These are phyloP conservation scores for Elongisporangium undulatum DNA, from an alignment of 352 stramenopile species.

Conservation along the genomic window DNA sequence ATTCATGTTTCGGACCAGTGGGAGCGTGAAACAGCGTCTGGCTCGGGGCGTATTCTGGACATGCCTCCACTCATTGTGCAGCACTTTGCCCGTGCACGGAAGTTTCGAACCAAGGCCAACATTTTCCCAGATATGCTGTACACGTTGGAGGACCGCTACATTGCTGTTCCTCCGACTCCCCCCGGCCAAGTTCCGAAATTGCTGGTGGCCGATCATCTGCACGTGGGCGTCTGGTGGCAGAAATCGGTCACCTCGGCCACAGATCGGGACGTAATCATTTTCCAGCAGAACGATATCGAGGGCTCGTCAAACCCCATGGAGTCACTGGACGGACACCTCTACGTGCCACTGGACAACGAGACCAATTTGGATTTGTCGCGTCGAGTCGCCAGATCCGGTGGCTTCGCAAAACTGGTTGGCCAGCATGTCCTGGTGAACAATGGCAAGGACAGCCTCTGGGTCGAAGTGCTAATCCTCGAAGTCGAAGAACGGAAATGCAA, in stretches of 20 bases:
- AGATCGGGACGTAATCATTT: conserved; percentile 48
- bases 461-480: conserved; percentile 51
- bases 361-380: conserved; percentile 29
- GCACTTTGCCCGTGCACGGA: conserved; percentile 43
- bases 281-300: conserved; percentile 50
- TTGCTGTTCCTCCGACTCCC: conserved; percentile 25
- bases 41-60: not conserved
- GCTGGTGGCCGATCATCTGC: conserved; percentile 44
- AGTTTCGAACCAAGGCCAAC: conserved; percentile 56
- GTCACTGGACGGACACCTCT: conserved; percentile 63
- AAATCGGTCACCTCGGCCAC: conserved; percentile 47
- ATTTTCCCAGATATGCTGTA: conserved; percentile 53
- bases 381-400: conserved; percentile 27
- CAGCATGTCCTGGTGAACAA: conserved; percentile 67
- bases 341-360: conserved; percentile 37
- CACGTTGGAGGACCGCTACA: conserved; percentile 42
- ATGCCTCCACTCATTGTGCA: conserved; percentile 16
- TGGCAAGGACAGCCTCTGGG: conserved; percentile 60
- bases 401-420: conserved; percentile 45
- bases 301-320: conserved; percentile 37
- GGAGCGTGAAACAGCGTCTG: conserved; percentile 39
- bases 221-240: conserved; percentile 66
- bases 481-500: conserved; percentile 65
- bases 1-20: conserved; percentile 51
- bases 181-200: conserved; percentile 36